Conservation (phyloP, 2,329 filamentous ascomycete genomes). For the Calonectria ilicicola region DNA sequence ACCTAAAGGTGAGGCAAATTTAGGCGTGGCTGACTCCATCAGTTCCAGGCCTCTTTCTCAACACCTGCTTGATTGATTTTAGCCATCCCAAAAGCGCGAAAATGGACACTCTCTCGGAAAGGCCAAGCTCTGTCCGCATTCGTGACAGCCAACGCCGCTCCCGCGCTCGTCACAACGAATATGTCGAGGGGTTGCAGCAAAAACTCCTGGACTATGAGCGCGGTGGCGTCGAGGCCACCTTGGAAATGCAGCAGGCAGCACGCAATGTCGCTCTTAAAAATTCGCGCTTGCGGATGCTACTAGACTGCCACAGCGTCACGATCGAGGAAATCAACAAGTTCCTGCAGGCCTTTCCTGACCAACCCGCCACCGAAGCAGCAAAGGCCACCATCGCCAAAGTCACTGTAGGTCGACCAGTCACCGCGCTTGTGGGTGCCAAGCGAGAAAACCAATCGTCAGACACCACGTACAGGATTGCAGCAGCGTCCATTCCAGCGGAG, state of each 20-base stretch:
- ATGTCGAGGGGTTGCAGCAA: conserved; percentile 60
- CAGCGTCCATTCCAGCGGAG: conserved; percentile 31
- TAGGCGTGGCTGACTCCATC: no score
- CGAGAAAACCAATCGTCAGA: conserved; percentile 33
- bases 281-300: conserved; percentile 55
- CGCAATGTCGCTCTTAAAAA: conserved; percentile 63
- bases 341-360: conserved; percentile 50
- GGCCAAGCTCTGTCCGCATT: conserved; percentile 55
- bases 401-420: conserved; percentile 19
- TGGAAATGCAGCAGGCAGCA: conserved; percentile 66
- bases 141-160: conserved; percentile 67
- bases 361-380: conserved; percentile 44
- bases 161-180: conserved; percentile 63
- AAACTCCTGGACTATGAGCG: conserved; percentile 61
- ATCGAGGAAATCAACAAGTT: conserved; percentile 55
- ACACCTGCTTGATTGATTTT: no score
- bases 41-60: no score
- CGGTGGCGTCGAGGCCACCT: conserved; percentile 60
- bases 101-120: no score
- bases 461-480: conserved; percentile 6
- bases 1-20: no score
- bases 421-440: conserved; percentile 40
- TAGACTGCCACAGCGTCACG: conserved; percentile 53
- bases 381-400: conserved; percentile 39
- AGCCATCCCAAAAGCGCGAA: no score